Percentiles rank a stretch among this genome's conserved stretches.
These are phyloP conservation scores for Exutisphaerella laricina DNA, from an alignment of 2,329 filamentous ascomycete species.

Conservation along the genomic window DNA sequence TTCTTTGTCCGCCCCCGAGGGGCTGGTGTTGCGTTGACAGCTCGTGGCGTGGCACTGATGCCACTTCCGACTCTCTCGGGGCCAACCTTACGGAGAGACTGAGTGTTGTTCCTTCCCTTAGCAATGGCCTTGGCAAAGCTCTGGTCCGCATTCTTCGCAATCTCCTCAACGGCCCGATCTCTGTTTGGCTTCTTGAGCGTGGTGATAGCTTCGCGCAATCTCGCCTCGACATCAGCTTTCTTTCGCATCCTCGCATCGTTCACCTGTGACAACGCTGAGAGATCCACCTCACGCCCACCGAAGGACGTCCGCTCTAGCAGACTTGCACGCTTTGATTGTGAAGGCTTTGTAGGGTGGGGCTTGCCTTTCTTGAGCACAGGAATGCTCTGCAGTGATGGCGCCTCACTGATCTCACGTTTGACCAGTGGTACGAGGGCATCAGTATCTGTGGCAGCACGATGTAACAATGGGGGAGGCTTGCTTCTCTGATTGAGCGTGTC, in stretches of 20 bases:
- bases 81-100: constrained; percentile 23
- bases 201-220: constrained; percentile 64
- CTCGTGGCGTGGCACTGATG: constrained; percentile 42
- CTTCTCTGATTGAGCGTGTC: constrained; percentile 50
- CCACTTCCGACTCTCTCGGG: constrained; percentile 31
- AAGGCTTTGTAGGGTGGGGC: constrained; percentile 7
- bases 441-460: constrained; percentile 60
- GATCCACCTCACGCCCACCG: constrained; percentile 48
- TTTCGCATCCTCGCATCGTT: constrained; percentile 57
- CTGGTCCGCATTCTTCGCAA: constrained; percentile 62
- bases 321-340: constrained; percentile 37
- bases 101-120: constrained; percentile 16
- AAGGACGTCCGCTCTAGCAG: constrained; percentile 23
- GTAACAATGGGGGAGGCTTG: constrained; percentile 56
- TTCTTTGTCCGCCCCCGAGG: constrained; percentile 15
- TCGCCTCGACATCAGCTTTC: constrained; percentile 62
- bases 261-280: constrained; percentile 48
- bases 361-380: constrained; percentile 28
- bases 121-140: constrained; percentile 38
- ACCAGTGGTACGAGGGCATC: constrained; percentile 52
- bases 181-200: constrained; percentile 71
- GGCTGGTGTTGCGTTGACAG: constrained; percentile 28
- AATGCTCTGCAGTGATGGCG: constrained; percentile 46
- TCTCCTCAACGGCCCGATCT: constrained; percentile 59
- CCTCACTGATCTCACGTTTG: constrained; percentile 65